Percentiles rank a stretch among this genome's conserved stretches.
phyloP scores from a whole-genome alignment of 2,329 filamentous ascomycete genomes.

The Sporothrix brasiliensis region DNA sequence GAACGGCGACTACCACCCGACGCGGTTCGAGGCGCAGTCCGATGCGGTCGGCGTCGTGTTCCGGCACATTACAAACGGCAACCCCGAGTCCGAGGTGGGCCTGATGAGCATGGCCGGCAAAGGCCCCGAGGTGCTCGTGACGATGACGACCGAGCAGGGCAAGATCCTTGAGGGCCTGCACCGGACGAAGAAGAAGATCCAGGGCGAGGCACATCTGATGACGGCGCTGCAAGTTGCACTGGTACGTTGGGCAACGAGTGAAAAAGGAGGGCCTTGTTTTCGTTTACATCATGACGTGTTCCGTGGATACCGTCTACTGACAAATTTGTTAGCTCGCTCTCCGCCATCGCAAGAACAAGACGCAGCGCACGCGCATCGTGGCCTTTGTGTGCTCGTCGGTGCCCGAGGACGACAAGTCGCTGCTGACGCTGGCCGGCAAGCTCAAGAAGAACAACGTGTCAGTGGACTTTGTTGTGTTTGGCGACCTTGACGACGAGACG shows the following conservation, averaged over 20 bases:
- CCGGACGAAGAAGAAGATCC: constrained; percentile 87
- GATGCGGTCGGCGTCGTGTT: constrained; percentile 96
- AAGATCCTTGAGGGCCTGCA: constrained; percentile 92
- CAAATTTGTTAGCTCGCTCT: constrained; percentile 72
- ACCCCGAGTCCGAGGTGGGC: constrained; percentile 95
- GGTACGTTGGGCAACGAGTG: constrained; percentile 49
- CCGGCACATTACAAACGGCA: constrained; percentile 90
- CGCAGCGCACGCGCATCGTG: constrained; percentile 93
- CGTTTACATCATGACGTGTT: no score
- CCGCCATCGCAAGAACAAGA: constrained; percentile 98
- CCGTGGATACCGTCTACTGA: background rate
- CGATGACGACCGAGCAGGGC: constrained; percentile 92
- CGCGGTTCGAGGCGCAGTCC: constrained; percentile 92
- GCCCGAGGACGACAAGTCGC: constrained; percentile 82
- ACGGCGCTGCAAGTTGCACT: constrained; percentile 94
- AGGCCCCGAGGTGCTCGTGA: constrained; percentile 95
- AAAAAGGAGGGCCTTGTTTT: background rate
- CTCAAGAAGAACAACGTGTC: constrained; percentile 98
- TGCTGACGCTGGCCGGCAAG: constrained; percentile 89
- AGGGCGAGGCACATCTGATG: constrained; percentile 82
- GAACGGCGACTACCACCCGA: constrained; percentile 91
- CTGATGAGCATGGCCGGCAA: constrained; percentile 99
- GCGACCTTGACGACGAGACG: constrained; percentile 85
- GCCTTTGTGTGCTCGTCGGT: constrained; percentile 95
- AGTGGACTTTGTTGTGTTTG: constrained; percentile 93